Conservation (phyloP, 2,329 filamentous ascomycete species). For the Colletotrichum sp. region DNA sequence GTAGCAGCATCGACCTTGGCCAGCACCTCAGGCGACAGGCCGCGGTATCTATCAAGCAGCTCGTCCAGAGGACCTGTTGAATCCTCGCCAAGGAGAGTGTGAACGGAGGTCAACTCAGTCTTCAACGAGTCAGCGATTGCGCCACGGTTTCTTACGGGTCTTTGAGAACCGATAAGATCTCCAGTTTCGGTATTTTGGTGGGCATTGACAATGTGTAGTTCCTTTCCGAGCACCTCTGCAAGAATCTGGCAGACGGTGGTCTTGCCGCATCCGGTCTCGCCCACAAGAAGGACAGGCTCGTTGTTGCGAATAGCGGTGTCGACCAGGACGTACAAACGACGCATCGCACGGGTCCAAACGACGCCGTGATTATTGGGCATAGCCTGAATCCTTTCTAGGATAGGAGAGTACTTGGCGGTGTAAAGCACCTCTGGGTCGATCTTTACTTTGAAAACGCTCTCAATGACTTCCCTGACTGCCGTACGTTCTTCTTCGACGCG, state of each 20-base stretch:
- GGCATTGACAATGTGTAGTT: conserved; percentile 90
- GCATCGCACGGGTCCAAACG: conserved; percentile 96
- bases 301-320: conserved; percentile 85
- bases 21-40: conserved; percentile 48
- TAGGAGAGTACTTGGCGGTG: conserved; percentile 60
- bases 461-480: conserved; percentile 87
- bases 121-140: conserved; percentile 71
- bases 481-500: conserved; percentile 86
- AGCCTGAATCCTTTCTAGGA: conserved; percentile 54
- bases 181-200: conserved; percentile 99
- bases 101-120: conserved; percentile 59
- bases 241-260: conserved; percentile 95
- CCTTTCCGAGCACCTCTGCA: conserved; percentile 77
- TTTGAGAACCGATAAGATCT: conserved; percentile 93
- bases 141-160: conserved; percentile 85
- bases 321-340: conserved; percentile 88
- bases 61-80: conserved; percentile 52
- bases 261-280: conserved; percentile 97
- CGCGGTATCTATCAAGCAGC: conserved; percentile 65
- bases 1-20: conserved; percentile 53
- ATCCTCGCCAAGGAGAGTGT: conserved; percentile 47
- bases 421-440: conserved; percentile 81
- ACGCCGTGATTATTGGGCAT: conserved; percentile 66
- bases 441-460: conserved; percentile 85
- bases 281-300: conserved; percentile 92